Base-by-base conservation (phyloP, 164 flowering plant species). In the Magnolia officinalis region DNA sequence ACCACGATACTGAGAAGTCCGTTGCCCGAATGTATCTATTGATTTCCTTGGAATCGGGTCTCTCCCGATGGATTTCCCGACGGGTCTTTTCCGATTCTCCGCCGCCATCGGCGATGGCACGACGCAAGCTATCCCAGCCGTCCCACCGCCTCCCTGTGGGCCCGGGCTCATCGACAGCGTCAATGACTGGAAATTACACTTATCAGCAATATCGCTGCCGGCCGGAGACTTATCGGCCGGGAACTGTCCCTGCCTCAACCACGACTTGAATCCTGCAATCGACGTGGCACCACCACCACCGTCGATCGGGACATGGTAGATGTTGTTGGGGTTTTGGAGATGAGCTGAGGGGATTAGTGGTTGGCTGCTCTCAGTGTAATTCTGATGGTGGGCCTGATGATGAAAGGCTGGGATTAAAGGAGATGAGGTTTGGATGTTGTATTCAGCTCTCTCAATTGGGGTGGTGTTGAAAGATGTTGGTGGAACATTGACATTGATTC, bases 1-100 rank as follows among this genome's bases (percentile, higher is more conserved):
- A 19, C 98, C 98, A 11, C 98, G 92, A 75, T 83, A 93, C 73
- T 90, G 95, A 74, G 98, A 93, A 51, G 98, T 93, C 79, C 98
- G 86, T 74, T 93, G 98, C 1, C 98, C 98, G 82, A 93, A 92
- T 45, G 92, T 89, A 70, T 93, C 98, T 45, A 90, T 83, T 1
- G 96, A 89, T 81, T 93, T 93, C 6, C 95, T 75, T 31, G 93
- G 90, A 59, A 87, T 84, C 0, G 88, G 73, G 72, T 89, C 94
- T 74, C 81, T 87, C 20, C 73, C 75, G 14, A 19, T 23, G 58
- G 78, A 24, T 63, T 84, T 88, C 13, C 76, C 84, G 13, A 66
- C 80, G 2, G 82, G 45, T 49, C 90, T 70, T 78, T 91, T 89
- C 63, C 87, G 80, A 52, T 50, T 65, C 2, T 84, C 86, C 31